Percentiles rank a stretch among this genome's conserved stretches.
Evolutionary conservation across 179 eudicot genomes (phyloP).

Genomic region (Nepenthes alata): DNA sequence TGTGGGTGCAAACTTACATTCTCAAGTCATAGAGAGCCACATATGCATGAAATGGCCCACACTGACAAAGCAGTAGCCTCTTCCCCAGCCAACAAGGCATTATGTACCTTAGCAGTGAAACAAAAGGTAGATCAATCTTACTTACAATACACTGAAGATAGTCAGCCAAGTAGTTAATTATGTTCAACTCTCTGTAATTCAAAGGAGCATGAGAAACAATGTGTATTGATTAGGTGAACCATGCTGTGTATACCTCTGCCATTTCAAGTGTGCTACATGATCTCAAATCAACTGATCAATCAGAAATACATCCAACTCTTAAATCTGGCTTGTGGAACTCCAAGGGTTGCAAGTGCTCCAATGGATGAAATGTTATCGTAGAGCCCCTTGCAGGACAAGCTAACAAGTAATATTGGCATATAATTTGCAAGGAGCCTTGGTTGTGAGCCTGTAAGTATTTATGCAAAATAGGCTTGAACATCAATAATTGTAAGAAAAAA

Average conservation of each 20-base stretch:
- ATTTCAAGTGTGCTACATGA: constrained; percentile 74
- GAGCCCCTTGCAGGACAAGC: constrained; percentile 68
- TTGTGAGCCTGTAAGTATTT: constrained; percentile 49
- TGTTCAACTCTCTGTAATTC: not conserved
- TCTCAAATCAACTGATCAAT: constrained; percentile 47
- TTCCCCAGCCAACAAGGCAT: constrained; percentile 63
- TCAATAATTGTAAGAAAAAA: no score
- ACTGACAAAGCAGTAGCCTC: constrained; percentile 82
- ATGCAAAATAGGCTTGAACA: not conserved
- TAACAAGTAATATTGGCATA: constrained; percentile 68
- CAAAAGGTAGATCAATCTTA: not conserved
- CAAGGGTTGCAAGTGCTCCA: constrained; percentile 86
- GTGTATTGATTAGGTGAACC: not conserved
- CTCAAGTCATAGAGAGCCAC: constrained; percentile 84
- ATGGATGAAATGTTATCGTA: constrained; percentile 61
- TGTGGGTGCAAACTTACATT: constrained; percentile 39
- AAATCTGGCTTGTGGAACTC: constrained; percentile 68
- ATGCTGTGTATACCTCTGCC: constrained; percentile 49
- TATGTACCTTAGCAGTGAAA: constrained; percentile 35
- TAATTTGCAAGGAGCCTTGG: constrained; percentile 76
- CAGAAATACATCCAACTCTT: constrained; percentile 40
- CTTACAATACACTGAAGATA: not conserved
- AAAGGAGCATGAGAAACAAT: not conserved
- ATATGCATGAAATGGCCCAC: constrained; percentile 76
- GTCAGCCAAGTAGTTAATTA: not conserved